phyloP scores from a whole-genome alignment of 495 filamentous ascomycete species.

The Pyrenula aspistea region DNA sequence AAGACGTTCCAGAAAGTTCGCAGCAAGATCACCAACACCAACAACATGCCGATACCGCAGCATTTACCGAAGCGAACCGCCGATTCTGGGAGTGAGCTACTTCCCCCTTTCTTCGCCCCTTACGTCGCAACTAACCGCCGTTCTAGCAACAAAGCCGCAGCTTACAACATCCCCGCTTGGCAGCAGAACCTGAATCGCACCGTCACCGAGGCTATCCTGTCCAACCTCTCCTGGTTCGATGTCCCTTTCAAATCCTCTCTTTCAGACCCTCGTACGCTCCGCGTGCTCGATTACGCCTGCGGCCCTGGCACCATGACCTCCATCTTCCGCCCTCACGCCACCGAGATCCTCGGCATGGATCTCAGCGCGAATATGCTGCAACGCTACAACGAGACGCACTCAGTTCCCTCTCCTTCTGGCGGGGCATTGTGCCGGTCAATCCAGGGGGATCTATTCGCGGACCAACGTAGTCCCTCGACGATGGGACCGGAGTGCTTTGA shows the following conservation, averaged over 20 bases:
- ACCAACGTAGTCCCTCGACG: constrained; percentile 25
- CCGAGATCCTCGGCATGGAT: constrained; percentile 51
- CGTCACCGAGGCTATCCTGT: constrained; percentile 31
- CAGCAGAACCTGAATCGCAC: constrained; percentile 16
- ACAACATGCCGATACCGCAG: constrained; percentile 21
- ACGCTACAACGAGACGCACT: constrained; percentile 37
- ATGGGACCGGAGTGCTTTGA: constrained; percentile 34
- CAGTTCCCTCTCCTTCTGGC: constrained; percentile 1
- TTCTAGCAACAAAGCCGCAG: constrained; percentile 11
- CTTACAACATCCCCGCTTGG: constrained; percentile 34
- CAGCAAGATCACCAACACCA: too few species aligned
- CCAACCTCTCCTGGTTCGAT: constrained; percentile 48
- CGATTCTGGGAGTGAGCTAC: constrained; percentile 38
- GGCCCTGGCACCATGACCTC: constrained; percentile 51
- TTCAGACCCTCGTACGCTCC: constrained; percentile 34
- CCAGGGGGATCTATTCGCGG: constrained; percentile 42
- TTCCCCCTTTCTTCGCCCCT: not conserved
- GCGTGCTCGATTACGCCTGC: constrained; percentile 65
- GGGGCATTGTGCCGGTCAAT: constrained; percentile 36
- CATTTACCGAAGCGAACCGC: constrained; percentile 38
- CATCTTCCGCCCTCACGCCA: constrained; percentile 49
- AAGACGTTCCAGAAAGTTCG: not conserved
- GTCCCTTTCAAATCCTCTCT: constrained; percentile 44
- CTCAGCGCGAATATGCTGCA: constrained; percentile 55
- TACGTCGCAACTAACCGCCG: constrained; percentile 4